Base-by-base conservation (phyloP, 2,329 filamentous ascomycete species). In the Microcyclospora tardicrescens region DNA sequence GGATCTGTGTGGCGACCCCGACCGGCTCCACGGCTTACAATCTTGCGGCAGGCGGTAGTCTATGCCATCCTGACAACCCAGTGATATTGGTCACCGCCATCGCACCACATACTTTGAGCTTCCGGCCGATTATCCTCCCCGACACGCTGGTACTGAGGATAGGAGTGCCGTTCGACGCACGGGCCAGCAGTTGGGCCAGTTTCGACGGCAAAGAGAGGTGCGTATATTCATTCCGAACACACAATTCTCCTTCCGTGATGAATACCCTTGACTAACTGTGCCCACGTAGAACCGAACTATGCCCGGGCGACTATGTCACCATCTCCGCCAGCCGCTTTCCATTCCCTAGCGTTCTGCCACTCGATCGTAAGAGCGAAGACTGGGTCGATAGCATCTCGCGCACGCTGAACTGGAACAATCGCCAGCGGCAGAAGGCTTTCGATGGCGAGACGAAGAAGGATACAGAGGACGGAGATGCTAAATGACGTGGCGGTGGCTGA, bases 1-100 rank as follows among this genome's bases (percentile, higher is more conserved):
- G 89, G 10, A 76, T 96, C 42, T 94, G 86, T 56, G 82, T 96
- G 16, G 86, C 89, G 1, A 96, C 89, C 5, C 91, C 89, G 0
- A 96, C 91, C 0, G 91, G 89, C 11, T 91, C 83, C 5, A 96
- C 89, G 11, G 89, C 89, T 13, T 96, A 96, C 64, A 95, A 94
- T 56, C 78, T 96, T 14, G 89, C 87, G 0, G 87, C 89, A 0
- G 91, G 91, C n/a, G 89, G 89, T 14, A 93, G 85, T 2, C 72
- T 96, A 16, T 95, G 86, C 55, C 89, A 96, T 57, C 89, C 89
- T 0, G 91, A 96, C 52, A 96, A 95, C 58, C 91, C 89, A 0
- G 87, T 95, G 35, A 94, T 96, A 62, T 76, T 96, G 2, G 77
- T 96, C 5, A 94, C 87, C 1, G 82, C 89, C 36, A 94, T 96